phyloP scores from a whole-genome alignment of 805 yeast species.

The Ogataea pignaliae region DNA sequence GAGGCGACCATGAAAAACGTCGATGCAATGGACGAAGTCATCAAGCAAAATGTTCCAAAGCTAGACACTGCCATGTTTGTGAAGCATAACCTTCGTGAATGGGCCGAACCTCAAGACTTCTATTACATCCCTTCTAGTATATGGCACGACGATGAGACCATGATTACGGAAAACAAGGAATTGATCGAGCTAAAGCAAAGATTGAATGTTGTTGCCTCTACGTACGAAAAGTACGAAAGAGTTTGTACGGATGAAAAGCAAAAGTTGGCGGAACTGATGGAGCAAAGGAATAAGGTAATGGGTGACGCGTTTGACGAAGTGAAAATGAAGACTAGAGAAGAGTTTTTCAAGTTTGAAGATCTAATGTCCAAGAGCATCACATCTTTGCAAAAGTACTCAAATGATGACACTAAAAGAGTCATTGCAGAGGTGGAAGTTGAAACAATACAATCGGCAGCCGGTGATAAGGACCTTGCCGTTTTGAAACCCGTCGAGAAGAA shows the following conservation, averaged over 20 bases:
- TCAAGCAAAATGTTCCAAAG: conserved; percentile 65
- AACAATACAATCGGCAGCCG: conserved; percentile 80
- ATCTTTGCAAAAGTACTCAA: conserved; percentile 57
- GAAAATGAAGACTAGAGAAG: conserved; percentile 37
- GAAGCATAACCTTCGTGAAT: conserved; percentile 70
- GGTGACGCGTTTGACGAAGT: conserved; percentile 32
- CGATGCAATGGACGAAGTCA: conserved; percentile 47
- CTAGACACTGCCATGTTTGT: conserved; percentile 88
- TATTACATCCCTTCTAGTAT: conserved; percentile 82
- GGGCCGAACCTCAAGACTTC: conserved; percentile 88
- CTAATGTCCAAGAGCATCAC: conserved; percentile 48
- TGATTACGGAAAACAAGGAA: conserved; percentile 55
- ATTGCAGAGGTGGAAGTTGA: conserved; percentile 84
- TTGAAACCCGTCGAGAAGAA: conserved; percentile 47
- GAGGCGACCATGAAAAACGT: conserved; percentile 43
- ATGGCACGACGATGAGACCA: conserved; percentile 94
- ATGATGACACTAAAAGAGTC: conserved; percentile 70
- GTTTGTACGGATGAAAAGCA: conserved; percentile 47
- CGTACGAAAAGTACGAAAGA: conserved; percentile 37
- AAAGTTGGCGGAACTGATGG: conserved; percentile 37
- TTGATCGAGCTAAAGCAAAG: conserved; percentile 50
- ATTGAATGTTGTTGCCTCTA: conserved; percentile 37
- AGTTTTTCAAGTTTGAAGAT: conserved; percentile 42
- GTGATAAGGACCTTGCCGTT: conserved; percentile 64
- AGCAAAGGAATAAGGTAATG: conserved; percentile 31